These are phyloP conservation scores for Exophiala mesophila DNA, from an alignment of 2,329 filamentous ascomycete genomes.

Conservation along the genomic window DNA sequence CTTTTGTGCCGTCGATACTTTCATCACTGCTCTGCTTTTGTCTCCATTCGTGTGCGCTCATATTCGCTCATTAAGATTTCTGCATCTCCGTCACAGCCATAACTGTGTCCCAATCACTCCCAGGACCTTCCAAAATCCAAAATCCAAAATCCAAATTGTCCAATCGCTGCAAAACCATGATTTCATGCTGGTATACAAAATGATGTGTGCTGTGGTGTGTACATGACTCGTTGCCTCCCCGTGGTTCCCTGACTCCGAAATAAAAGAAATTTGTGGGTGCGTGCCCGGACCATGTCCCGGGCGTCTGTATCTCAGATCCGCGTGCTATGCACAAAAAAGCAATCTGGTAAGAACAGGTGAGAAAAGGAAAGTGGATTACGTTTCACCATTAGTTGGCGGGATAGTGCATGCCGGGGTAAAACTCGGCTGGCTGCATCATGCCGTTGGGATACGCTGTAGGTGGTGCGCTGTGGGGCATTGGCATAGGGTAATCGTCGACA, in stretches of 20 bases:
- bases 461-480: slow-evolving; percentile 27
- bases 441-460: slow-evolving; percentile 21
- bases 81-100: slow-evolving; percentile 8
- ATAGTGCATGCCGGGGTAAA: slow-evolving; percentile 19
- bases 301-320: slow-evolving; percentile 2
- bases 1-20: neutral
- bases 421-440: slow-evolving; percentile 18
- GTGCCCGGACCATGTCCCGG: neutral
- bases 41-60: neutral
- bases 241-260: slow-evolving; percentile 8
- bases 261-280: slow-evolving; percentile 1
- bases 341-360: slow-evolving; percentile 20
- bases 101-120: slow-evolving; percentile 6
- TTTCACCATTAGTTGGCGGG: slow-evolving; percentile 13
- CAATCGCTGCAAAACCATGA: slow-evolving; percentile 22
- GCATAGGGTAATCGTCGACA: slow-evolving; percentile 28
- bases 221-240: slow-evolving; percentile 15
- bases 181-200: slow-evolving; percentile 19
- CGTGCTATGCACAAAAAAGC: slow-evolving; percentile 14
- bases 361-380: slow-evolving; percentile 14
- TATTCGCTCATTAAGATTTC: neutral
- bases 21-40: slow-evolving; percentile 1
- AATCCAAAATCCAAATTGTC: slow-evolving; percentile 6
- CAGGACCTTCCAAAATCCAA: slow-evolving; percentile 6
- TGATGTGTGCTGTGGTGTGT: slow-evolving; percentile 12